A percentile compares a stretch with the other conserved stretches of the same genome.
phyloP scores from a whole-genome alignment of 306 rosid genomes.

The Myrica gale region DNA sequence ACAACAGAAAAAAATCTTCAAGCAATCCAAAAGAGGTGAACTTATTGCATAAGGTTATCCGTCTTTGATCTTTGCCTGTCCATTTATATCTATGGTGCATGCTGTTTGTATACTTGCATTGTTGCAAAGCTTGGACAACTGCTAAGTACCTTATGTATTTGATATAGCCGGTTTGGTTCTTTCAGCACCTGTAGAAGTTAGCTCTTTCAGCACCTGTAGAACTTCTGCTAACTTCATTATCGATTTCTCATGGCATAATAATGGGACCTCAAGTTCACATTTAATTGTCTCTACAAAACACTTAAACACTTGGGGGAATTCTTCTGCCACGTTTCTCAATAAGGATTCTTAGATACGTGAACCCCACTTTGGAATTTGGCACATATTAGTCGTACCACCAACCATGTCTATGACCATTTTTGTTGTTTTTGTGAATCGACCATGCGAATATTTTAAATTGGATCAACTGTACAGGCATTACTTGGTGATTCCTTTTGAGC shows the following conservation, averaged over 20 bases:
- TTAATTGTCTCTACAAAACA: not conserved
- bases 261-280: not conserved
- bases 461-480: constrained; percentile 55
- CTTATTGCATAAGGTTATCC: not conserved
- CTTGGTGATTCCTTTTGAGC: constrained; percentile 68
- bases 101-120: not conserved
- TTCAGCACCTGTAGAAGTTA: not conserved
- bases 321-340: not conserved
- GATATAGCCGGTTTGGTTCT: not conserved
- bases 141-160: not conserved
- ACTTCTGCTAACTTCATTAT: not conserved
- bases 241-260: not conserved
- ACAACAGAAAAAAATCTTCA: not conserved
- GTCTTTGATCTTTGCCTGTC: not conserved
- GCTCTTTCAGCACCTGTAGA: not conserved
- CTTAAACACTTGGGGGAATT: not conserved
- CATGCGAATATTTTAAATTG: constrained; percentile 14
- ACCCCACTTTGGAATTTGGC: constrained; percentile 1
- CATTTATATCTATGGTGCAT: not conserved
- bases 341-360: too few species aligned
- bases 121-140: not conserved
- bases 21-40: not conserved
- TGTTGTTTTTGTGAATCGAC: not conserved
- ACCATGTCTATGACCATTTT: not conserved
- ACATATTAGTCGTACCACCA: not conserved